phyloP scores from a whole-genome alignment of 352 stramenopile genomes.

The Phytophthora aleatoria region DNA sequence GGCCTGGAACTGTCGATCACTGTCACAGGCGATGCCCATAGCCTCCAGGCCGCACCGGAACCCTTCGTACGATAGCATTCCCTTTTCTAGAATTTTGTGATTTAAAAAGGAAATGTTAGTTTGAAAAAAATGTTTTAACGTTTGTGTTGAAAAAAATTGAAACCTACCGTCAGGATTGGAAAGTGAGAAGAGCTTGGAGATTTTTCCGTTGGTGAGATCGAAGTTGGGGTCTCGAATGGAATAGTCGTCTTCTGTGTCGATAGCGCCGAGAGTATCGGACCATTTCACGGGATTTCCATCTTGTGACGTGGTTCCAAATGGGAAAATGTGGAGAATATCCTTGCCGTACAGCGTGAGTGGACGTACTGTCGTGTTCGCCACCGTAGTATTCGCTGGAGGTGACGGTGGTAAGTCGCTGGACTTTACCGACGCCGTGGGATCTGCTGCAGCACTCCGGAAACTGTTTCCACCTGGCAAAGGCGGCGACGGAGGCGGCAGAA shows the following conservation, averaged over 20 bases:
- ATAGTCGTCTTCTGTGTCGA: conserved; percentile 26
- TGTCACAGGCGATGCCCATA: conserved; percentile 73
- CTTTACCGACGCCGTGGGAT: conserved; percentile 14
- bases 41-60: conserved; percentile 68
- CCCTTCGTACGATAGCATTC: conserved; percentile 68
- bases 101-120: background rate
- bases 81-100: conserved; percentile 32
- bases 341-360: conserved; percentile 61
- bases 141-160: conserved; percentile 1
- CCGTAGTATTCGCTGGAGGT: conserved; percentile 4
- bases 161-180: conserved; percentile 58
- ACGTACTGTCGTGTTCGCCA: conserved; percentile 14
- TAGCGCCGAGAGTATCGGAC: conserved; percentile 27
- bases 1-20: conserved; percentile 60
- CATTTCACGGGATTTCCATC: conserved; percentile 34
- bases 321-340: conserved; percentile 56
- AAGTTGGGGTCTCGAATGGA: conserved; percentile 38
- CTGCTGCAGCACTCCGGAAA: conserved; percentile 24
- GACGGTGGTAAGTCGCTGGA: conserved; percentile 12
- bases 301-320: conserved; percentile 57
- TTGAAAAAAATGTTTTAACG: background rate
- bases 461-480: conserved; percentile 27
- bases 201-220: conserved; percentile 35
- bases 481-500: background rate
- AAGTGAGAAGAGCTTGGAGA: conserved; percentile 54